Evolutionary conservation across 2,329 filamentous ascomycete genomes (phyloP), one percentile per base, ranked within the genome.

Genomic region (Boeremia exigua): DNA sequence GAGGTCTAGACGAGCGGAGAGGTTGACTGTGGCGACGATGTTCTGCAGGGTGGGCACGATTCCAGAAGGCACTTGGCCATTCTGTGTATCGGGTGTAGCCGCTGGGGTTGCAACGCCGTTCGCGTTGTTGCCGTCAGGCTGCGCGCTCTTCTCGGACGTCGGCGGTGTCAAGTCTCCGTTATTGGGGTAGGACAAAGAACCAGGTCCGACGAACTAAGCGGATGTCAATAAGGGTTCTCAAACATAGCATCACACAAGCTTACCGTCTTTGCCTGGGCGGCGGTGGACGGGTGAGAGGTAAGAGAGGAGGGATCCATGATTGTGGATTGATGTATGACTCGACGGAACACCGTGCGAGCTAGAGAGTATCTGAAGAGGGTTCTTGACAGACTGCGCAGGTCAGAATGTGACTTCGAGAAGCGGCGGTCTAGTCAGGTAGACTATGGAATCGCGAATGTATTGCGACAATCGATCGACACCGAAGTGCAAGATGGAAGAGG

Each of bases 1-100:
- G 68, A 99, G 85, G 77, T 99, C 95, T 81, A 98, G 82, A 69
- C 94, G 93, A 81, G 94, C 97, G 96, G 83, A 98, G 91, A 98
- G 86, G 79, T 98, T 98, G 82, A 98, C 95, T 68, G 95, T 99
- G 67, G 95, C 94, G 79, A 98, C 94, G 81, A 98, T 96, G 82
- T 98, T 97, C 67, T 71, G 67, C 25, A 72, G 68, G 45, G 69
- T 72, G 32, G 69, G 69, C 50, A 72, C 97, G 92, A 85, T 97
- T 84, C 72, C 72, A 59, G 69, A 96, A 63, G 91, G 66, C 28
- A 64, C 62, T 67, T 69, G 66, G 19, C 66, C 91, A 76, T 89
- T 88, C 74, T 90, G 86, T 60, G 68, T 67, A 68, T 91, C 92
- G 76, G 94, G 94, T 62, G 94, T 98, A 61, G 93, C 92, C 80